These are phyloP conservation scores for Gaultheria prostrata DNA, from an alignment of 148 eudicot genomes.

Conservation along the genomic window DNA sequence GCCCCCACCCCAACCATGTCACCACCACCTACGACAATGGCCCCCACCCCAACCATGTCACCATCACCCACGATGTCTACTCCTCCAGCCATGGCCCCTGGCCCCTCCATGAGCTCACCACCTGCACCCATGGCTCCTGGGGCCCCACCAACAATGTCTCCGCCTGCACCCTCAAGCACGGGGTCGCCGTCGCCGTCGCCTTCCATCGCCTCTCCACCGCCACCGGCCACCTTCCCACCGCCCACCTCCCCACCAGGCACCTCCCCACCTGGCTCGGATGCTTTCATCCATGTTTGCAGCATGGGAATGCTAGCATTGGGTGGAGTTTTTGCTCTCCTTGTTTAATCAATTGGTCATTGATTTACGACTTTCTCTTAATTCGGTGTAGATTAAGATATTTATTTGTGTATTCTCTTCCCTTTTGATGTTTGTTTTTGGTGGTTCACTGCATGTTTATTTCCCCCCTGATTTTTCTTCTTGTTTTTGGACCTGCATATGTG, in stretches of 20 bases:
- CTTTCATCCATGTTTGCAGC: not conserved
- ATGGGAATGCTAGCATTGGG: conserved; percentile 13
- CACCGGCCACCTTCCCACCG: not conserved
- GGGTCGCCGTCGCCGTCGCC: not conserved
- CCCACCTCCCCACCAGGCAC: too few relatives aligned
- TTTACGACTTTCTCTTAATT: not conserved
- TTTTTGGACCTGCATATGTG: conserved; percentile 4
- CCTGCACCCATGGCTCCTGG: not conserved
- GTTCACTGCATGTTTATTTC: not conserved
- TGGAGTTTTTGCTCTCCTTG: conserved; percentile 20
- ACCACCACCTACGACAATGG: not conserved
- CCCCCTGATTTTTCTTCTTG: not conserved
- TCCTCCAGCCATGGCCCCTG: conserved; percentile 5
- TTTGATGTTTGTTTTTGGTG: not conserved
- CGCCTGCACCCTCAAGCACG: not conserved
- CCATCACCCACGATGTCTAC: not conserved
- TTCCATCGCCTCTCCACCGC: too few relatives aligned
- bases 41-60: conserved; percentile 17
- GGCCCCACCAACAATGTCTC: not conserved
- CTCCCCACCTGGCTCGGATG: conserved; percentile 1
- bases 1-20: not conserved
- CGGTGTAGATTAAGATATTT: conserved; percentile 22
- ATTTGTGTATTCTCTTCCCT: conserved; percentile 16
- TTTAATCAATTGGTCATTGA: conserved; percentile 4
- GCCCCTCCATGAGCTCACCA: not conserved